Base-by-base conservation (phyloP, 2,329 filamentous ascomycete genomes). In the Claviceps sp. region DNA sequence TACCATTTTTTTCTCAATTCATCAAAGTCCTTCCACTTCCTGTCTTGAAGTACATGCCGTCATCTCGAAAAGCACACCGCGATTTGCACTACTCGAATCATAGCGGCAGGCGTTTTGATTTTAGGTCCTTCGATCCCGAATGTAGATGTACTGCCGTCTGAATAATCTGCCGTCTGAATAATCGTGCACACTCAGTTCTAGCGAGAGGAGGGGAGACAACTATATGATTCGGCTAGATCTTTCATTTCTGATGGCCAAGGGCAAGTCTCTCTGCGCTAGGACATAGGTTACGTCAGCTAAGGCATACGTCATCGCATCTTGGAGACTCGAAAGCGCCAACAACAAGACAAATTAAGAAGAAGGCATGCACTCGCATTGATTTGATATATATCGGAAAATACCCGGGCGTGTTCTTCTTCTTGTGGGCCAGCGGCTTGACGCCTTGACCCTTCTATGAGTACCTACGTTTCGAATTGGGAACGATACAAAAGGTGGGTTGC, bases 101-200 rank as follows among this genome's bases (percentile, higher is more conserved):
- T 76, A 76, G 74, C 73, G 73, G 72, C 72, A 71, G 72, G 74
- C 72, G 74, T 77, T 76, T 77, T 76, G 68, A 70, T 70, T 71
- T 70, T 67, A 67, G 63, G 72, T 61, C 62, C 68, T 68, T 71
- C 65, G 65, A 70, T 68, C 68, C 65, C 69, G 65, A 67, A 69
- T 71, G 68, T 72, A 73, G 68, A 74, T 72, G 70, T 73, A 72
- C 65, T 68, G 67, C 65, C 66, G 67, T 72, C 69, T 74, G 73
- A 75, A 75, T 65, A 70, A 30, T 30, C 26, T 68, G 67, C 65
- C 66, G 67, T 72, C 69, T 74, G 73, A 75, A 75, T 65, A 70
- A 30, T 30, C 26, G 26, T 75, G 72, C 71, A 75, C 71, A 69
- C 66, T 66, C 59, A 59, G 54, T 48, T 54, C 55, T 49, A 38